A percentile compares a stretch with the other conserved stretches of the same genome.
These are phyloP conservation scores for Colletotrichum higginsianum DNA, from an alignment of 2,329 filamentous ascomycete species.

Conservation along the genomic window DNA sequence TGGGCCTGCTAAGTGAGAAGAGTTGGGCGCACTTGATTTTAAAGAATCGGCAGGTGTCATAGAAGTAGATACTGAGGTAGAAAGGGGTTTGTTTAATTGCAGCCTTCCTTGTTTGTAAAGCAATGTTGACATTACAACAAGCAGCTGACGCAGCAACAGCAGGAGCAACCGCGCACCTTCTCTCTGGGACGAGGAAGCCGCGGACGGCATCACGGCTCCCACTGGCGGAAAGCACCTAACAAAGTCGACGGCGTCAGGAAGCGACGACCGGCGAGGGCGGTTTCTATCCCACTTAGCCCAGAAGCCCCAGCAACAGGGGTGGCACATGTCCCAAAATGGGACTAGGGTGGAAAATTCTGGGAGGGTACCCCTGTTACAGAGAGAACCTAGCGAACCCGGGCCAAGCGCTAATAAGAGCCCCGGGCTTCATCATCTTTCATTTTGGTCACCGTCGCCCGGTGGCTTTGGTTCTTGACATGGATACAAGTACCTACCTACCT, in stretches of 20 bases:
- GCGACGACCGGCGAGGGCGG: slow-evolving; percentile 12
- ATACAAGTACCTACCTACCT: not conserved
- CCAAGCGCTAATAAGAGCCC: slow-evolving; percentile 32
- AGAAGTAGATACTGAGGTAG: slow-evolving; percentile 13
- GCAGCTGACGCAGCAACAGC: slow-evolving; percentile 28
- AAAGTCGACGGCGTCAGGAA: slow-evolving; percentile 1
- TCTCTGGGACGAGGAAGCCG: slow-evolving; percentile 11
- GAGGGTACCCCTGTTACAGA: slow-evolving; percentile 34
- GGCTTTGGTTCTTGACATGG: not conserved
- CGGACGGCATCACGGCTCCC: slow-evolving; percentile 24
- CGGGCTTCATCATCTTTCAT: slow-evolving; percentile 33
- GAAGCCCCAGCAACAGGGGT: slow-evolving; percentile 35
- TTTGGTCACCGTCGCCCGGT: slow-evolving; percentile 4
- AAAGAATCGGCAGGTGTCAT: slow-evolving; percentile 15
- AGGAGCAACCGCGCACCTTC: slow-evolving; percentile 29
- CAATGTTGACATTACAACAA: slow-evolving; percentile 33
- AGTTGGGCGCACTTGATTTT: slow-evolving; percentile 13
- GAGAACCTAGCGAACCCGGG: slow-evolving; percentile 32
- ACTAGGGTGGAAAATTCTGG: slow-evolving; percentile 20
- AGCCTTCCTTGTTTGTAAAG: slow-evolving; percentile 1
- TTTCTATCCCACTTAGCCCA: slow-evolving; percentile 18
- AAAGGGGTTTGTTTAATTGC: slow-evolving; percentile 12
- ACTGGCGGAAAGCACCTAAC: slow-evolving; percentile 15
- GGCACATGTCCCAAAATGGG: not conserved
- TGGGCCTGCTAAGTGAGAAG: slow-evolving; percentile 10